Base-by-base conservation (phyloP, 2,329 filamentous ascomycete genomes). In the Paraconiothyrium brasiliense region DNA sequence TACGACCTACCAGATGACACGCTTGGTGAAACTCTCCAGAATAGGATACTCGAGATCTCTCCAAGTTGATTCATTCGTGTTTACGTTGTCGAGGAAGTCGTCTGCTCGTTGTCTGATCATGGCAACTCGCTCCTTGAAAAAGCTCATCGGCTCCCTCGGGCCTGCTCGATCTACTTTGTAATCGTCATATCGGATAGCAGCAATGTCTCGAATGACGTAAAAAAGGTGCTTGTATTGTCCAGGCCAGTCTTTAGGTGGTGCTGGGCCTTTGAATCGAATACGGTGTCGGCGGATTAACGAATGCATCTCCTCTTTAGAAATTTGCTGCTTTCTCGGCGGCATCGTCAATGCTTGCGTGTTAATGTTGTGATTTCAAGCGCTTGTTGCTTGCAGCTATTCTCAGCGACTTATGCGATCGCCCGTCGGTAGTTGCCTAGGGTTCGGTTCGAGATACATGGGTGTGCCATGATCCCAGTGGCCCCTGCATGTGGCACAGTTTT, bases 181-280 rank as follows among this genome's bases (percentile, higher is more conserved):
- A 13, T 54, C 50, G 13, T 54, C 50, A 14, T 54, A 54, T 37
- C 50, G 10, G 37, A 39, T n/a, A 27, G 30, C 14, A 1, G 10
- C 2, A 5, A 54, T 54, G 13, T 54, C 34, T 30, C 50, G 34
- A 39, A 54, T 54, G 22, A 22, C 50, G 7, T 4, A 1, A 32
- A 54, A 54, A 22, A 41, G 50, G 20, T 39, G 50, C 16, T 16
- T 54, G 32, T 54, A 54, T 4, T 37, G 34, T 16, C 6, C 14
- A 39, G 50, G 50, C 50, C 50, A 54, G 16, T 22, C 13, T 16
- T 54, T 54, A 14, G 50, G 50, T 11, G 50, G n/a, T 10, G 37
- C 50, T 11, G 50, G 50, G 10, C 50, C 50, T n/a, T 41, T 32
- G n/a, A 54, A 54, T 13, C 4, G 13, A n/a, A 54, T 54, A 54